Percentiles rank a stretch among this genome's conserved stretches.
phyloP scores from a whole-genome alignment of 2,329 filamentous ascomycete species.

The Helminthosporium solani region DNA sequence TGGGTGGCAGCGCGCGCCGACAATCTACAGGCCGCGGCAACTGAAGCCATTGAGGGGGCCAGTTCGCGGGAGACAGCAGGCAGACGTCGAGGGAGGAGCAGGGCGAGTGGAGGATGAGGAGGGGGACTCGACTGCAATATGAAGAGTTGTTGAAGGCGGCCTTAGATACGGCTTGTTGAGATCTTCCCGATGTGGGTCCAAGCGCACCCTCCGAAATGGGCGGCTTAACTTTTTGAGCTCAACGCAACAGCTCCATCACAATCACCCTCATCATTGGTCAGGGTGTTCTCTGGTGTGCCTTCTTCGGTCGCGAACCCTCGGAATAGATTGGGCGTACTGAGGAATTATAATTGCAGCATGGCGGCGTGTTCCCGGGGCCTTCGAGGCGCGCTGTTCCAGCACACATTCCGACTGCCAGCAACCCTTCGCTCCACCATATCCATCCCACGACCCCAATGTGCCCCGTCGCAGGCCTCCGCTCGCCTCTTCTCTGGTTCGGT shows the following conservation, averaged over 20 bases:
- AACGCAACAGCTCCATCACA: background rate
- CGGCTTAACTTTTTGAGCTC: slow-evolving; percentile 16
- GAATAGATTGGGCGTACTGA: background rate
- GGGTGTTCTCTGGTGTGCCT: background rate
- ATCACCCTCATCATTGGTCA: background rate
- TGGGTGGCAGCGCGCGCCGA: slow-evolving; percentile 61
- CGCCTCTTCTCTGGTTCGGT: slow-evolving; percentile 29
- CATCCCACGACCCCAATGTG: slow-evolving; percentile 23
- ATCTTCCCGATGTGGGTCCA: slow-evolving; percentile 22
- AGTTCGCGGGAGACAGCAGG: slow-evolving; percentile 24
- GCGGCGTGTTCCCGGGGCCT: slow-evolving; percentile 34
- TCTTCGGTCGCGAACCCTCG: background rate
- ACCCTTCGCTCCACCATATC: slow-evolving; percentile 36
- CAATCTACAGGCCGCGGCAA: slow-evolving; percentile 63
- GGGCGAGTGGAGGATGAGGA: too few species aligned
- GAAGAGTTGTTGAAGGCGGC: slow-evolving; percentile 28
- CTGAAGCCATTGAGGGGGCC: slow-evolving; percentile 61
- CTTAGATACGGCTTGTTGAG: slow-evolving; percentile 32
- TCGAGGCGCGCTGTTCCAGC: slow-evolving; percentile 25
- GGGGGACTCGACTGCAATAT: slow-evolving; percentile 7
- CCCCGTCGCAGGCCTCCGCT: slow-evolving; percentile 13
- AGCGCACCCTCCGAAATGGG: slow-evolving; percentile 12
- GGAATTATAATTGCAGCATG: slow-evolving; percentile 23
- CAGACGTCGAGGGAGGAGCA: slow-evolving; percentile 10
- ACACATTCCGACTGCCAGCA: slow-evolving; percentile 34